Conservation (phyloP, 2,329 filamentous ascomycete species). For the Trichophyton simii region DNA sequence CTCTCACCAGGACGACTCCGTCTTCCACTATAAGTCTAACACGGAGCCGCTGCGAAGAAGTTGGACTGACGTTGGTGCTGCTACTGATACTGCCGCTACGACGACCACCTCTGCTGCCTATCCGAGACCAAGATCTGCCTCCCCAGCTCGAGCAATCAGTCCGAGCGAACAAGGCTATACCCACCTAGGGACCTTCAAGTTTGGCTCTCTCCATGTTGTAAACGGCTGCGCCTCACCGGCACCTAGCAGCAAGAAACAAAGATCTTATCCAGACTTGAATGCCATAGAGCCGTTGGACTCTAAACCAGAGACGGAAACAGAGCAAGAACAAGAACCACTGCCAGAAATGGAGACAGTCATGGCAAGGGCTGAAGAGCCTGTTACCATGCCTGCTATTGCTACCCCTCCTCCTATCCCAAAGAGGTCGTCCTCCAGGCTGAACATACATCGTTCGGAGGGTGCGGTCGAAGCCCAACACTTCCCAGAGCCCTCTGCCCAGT, state of each 20-base stretch:
- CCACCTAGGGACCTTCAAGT: neutral
- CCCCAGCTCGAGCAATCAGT: neutral
- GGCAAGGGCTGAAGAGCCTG: neutral
- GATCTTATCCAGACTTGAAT: neutral
- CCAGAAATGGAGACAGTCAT: neutral
- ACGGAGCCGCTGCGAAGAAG: neutral
- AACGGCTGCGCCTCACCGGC: neutral
- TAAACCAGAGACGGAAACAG: neutral
- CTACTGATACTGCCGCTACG: neutral
- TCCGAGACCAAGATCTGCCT: neutral
- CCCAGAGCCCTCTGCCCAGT: neutral
- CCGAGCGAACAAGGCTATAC: neutral
- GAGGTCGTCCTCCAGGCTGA: neutral
- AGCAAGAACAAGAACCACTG: neutral
- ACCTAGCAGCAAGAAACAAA: neutral
- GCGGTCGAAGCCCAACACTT: neutral
- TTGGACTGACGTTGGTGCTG: neutral
- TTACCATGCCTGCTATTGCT: neutral
- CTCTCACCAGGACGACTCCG: neutral
- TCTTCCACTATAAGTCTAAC: neutral
- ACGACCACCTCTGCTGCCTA: too few species aligned
- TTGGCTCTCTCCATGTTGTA: conserved; percentile 1
- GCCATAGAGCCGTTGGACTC: neutral
- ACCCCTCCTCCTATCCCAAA: neutral
- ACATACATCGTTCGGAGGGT: neutral